Conservation (phyloP, 306 rosid species). For the Acacia melanoxylon region DNA sequence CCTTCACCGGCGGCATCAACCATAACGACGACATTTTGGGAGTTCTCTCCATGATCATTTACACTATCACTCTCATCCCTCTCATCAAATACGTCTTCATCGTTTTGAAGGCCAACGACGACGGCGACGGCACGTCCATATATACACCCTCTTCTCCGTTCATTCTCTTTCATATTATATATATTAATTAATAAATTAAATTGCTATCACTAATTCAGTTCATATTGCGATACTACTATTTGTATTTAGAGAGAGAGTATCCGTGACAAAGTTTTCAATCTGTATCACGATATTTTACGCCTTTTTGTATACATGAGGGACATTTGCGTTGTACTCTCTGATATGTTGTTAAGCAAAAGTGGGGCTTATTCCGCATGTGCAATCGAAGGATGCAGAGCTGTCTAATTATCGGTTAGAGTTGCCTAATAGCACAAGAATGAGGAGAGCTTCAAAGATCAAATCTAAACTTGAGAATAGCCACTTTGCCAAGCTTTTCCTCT, state of each 20-base stretch:
- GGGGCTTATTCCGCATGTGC: conserved; percentile 58
- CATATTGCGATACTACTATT: not conserved
- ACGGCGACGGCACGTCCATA: conserved; percentile 53
- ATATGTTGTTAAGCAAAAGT: conserved; percentile 67
- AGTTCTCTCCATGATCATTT: conserved; percentile 58
- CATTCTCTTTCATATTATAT: not conserved
- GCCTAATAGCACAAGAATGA: conserved; percentile 21
- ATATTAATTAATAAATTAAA: not conserved
- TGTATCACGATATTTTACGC: not conserved
- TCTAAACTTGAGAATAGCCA: conserved; percentile 47
- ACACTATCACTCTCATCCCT: conserved; percentile 62
- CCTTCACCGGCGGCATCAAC: conserved; percentile 48
- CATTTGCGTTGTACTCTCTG: conserved; percentile 73
- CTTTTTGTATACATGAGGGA: conserved; percentile 49
- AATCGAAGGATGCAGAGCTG: conserved; percentile 55
- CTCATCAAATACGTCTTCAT: conserved; percentile 56
- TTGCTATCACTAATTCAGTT: not conserved
- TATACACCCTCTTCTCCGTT: not conserved
- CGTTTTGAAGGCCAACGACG: conserved; percentile 60
- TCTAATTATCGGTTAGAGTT: conserved; percentile 52
- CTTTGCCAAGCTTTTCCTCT: conserved; percentile 44
- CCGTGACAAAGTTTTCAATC: not conserved
- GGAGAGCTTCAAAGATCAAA: conserved; percentile 57
- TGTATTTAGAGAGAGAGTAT: not conserved
- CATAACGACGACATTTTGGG: conserved; percentile 64